phyloP scores from a whole-genome alignment of 2,329 filamentous ascomycete species.

The Fusarium guadeloupense region DNA sequence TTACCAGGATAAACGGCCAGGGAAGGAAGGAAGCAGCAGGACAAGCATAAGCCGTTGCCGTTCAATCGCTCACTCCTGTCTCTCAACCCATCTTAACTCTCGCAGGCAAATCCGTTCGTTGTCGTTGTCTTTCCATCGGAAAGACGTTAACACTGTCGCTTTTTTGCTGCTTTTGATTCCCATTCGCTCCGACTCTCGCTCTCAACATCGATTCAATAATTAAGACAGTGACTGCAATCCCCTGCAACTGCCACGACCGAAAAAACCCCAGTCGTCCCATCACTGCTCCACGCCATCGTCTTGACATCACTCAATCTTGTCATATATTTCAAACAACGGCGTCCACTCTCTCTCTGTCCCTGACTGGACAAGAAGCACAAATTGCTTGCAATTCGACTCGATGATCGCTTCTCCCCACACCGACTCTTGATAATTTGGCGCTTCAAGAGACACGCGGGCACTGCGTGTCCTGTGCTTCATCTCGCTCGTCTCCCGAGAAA shows the following conservation, averaged over 20 bases:
- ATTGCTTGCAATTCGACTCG: slow-evolving; percentile 18
- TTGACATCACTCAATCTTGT: slow-evolving; percentile 24
- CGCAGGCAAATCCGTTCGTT: slow-evolving; percentile 27
- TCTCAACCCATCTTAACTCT: slow-evolving; percentile 15
- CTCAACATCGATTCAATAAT: slow-evolving; percentile 20
- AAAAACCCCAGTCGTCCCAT: slow-evolving; percentile 33
- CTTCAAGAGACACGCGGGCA: slow-evolving; percentile 22
- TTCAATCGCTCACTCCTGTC: slow-evolving; percentile 24
- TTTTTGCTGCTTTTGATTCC: slow-evolving; percentile 12
- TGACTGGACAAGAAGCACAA: slow-evolving; percentile 26
- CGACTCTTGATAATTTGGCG: slow-evolving; percentile 30
- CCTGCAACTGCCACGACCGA: slow-evolving; percentile 31
- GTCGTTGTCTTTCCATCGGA: slow-evolving; percentile 26
- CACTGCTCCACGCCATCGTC: slow-evolving; percentile 35
- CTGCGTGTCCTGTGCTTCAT: slow-evolving; percentile 32
- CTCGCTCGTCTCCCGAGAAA: slow-evolving; percentile 41
- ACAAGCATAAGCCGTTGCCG: slow-evolving; percentile 22
- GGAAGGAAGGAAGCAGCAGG: slow-evolving; percentile 30
- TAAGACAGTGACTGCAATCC: slow-evolving; percentile 9
- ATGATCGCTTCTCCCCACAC: slow-evolving; percentile 32
- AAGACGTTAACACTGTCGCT: slow-evolving; percentile 19
- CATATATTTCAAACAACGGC: slow-evolving; percentile 41
- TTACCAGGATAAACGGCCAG: slow-evolving; percentile 35
- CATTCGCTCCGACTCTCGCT: slow-evolving; percentile 26
- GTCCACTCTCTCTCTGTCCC: slow-evolving; percentile 25